These are phyloP conservation scores for Paratinospora sagittata DNA, from an alignment of 164 flowering plant genomes.

Conservation along the genomic window DNA sequence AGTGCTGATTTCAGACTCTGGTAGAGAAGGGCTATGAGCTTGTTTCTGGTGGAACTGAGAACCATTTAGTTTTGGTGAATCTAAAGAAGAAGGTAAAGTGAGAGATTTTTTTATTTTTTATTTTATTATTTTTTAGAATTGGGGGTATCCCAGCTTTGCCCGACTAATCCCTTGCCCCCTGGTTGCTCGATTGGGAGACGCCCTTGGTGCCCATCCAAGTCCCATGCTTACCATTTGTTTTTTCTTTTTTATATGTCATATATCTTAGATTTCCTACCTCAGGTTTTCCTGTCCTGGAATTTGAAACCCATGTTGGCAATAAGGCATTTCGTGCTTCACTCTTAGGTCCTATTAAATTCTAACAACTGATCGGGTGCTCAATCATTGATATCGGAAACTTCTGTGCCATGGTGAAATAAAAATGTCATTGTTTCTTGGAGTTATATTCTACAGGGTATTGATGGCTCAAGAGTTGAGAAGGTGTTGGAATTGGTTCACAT, in stretches of 20 bases:
- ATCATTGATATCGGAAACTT: neutral
- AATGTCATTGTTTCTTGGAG: neutral
- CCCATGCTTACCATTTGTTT: too few species aligned
- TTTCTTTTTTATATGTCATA: neutral
- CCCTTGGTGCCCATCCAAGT: too few species aligned
- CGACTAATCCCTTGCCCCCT: too few species aligned
- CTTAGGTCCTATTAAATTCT: too few species aligned
- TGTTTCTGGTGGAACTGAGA: constrained; percentile 98
- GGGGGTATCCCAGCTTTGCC: too few species aligned
- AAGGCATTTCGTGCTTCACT: neutral
- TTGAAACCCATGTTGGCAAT: neutral
- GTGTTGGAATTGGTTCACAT: constrained; percentile 93
- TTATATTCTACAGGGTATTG: constrained; percentile 64
- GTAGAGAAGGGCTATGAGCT: constrained; percentile 66
- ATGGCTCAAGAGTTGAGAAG: constrained; percentile 98
- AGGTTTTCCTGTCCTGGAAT: neutral
- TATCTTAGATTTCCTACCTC: neutral
- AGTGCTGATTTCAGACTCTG: constrained; percentile 46
- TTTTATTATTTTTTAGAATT: neutral
- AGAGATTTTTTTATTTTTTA: too few species aligned
- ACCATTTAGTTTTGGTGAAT: constrained; percentile 91
- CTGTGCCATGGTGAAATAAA: neutral
- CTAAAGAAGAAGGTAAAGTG: constrained; percentile 44
- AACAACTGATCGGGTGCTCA: too few species aligned
- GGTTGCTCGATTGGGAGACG: too few species aligned